A percentile compares a stretch with the other conserved stretches of the same genome.
Conservation (phyloP, 176 grass and related monocot genomes). For the Juncus inflexus region DNA sequence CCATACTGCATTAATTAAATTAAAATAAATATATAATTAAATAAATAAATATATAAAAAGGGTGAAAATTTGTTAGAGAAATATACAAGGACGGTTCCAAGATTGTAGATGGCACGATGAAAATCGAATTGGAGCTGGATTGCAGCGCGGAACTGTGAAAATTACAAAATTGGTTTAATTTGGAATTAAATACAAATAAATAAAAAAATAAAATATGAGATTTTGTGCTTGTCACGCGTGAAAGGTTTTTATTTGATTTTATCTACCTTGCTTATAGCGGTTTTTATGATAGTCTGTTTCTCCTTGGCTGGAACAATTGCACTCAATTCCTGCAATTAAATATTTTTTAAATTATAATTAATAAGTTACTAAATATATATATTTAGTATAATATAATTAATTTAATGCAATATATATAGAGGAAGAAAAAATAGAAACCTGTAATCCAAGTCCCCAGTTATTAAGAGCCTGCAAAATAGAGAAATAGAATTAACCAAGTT, state of each 20-base stretch:
- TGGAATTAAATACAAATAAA: too few species aligned
- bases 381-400: constrained; percentile 20
- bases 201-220: too few species aligned
- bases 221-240: too few species aligned
- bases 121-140: constrained; percentile 99
- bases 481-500: constrained; percentile 10
- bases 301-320: constrained; percentile 90
- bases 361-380: not conserved
- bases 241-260: not conserved
- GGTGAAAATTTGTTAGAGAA: constrained; percentile 22
- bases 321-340: constrained; percentile 81
- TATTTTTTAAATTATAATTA: constrained; percentile 29
- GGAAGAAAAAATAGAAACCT: constrained; percentile 43
- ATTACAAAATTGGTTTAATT: constrained; percentile 2
- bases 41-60: constrained; percentile 17
- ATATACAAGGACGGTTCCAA: constrained; percentile 87
- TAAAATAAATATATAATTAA: constrained; percentile 14
- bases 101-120: constrained; percentile 98
- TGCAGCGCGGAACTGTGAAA: constrained; percentile 79
- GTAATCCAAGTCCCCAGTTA: constrained; percentile 98
- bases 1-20: constrained; percentile 60
- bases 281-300: constrained; percentile 93
- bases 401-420: constrained; percentile 22
- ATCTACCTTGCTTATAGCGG: constrained; percentile 94
- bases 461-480: constrained; percentile 70